These are phyloP conservation scores for Paraconiothyrium brasiliense DNA, from an alignment of 2,329 filamentous ascomycete genomes.

Conservation along the genomic window DNA sequence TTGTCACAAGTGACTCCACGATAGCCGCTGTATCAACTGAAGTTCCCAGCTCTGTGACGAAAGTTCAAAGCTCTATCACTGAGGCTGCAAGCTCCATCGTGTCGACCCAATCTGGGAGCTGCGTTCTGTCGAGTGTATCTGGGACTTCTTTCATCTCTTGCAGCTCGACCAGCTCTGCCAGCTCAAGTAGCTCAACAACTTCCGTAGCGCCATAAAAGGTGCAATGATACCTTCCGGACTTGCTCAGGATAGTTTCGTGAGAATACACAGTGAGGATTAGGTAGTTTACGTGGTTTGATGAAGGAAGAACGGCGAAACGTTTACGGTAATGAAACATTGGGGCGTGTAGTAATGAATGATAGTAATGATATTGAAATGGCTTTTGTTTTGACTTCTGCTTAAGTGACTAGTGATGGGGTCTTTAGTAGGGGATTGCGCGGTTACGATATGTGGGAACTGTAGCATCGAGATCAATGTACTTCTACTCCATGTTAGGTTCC, in stretches of 20 bases:
- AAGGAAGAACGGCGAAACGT: too few species aligned
- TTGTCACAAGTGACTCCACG: background rate
- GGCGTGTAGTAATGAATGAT: too few species aligned
- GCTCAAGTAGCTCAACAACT: background rate
- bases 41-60: background rate
- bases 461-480: too few species aligned
- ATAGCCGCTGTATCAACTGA: background rate
- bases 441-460: too few species aligned
- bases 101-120: background rate
- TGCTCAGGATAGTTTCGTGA: background rate
- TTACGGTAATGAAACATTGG: too few species aligned
- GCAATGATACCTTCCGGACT: background rate
- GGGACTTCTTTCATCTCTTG: background rate
- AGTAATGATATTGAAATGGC: too few species aligned
- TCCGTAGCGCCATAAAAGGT: background rate
- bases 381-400: too few species aligned
- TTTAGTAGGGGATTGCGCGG: too few species aligned
- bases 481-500: too few species aligned
- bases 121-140: background rate
- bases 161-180: background rate
- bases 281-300: too few species aligned
- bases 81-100: background rate
- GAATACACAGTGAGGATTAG: background rate
- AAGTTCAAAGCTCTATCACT: background rate
- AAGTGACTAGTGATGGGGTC: too few species aligned